A percentile compares a stretch with the other conserved stretches of the same genome.
Conservation (phyloP, 2,329 filamentous ascomycete species). For the Nemania sp. region DNA sequence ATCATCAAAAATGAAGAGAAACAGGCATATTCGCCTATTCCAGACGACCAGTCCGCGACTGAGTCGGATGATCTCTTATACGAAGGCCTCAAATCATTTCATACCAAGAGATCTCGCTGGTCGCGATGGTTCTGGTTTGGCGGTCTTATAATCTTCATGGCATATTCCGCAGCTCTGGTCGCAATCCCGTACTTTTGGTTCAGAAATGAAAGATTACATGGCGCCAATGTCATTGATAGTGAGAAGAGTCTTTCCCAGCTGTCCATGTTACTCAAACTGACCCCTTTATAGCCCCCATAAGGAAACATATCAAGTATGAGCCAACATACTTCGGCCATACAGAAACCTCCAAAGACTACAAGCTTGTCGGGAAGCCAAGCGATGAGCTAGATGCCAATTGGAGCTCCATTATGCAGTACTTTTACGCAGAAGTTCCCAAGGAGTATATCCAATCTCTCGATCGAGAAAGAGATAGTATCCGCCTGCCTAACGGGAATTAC, state of each 20-base stretch:
- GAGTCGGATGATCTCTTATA: slow-evolving; percentile 27
- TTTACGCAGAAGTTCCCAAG: slow-evolving; percentile 30
- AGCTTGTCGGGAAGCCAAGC: slow-evolving; percentile 26
- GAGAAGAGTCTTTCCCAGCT: not conserved
- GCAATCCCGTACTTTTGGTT: slow-evolving; percentile 26
- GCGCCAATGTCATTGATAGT: slow-evolving; percentile 32
- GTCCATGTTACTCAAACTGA: not conserved
- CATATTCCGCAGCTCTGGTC: slow-evolving; percentile 26
- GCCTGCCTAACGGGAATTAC: slow-evolving; percentile 31
- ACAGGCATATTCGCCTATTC: slow-evolving; percentile 23
- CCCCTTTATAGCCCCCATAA: slow-evolving; percentile 18
- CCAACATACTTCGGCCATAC: slow-evolving; percentile 27
- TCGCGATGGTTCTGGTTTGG: slow-evolving; percentile 16
- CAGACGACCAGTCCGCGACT: slow-evolving; percentile 24
- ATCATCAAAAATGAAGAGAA: slow-evolving; percentile 4
- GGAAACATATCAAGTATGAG: slow-evolving; percentile 27
- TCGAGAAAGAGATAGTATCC: slow-evolving; percentile 29
- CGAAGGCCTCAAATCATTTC: slow-evolving; percentile 10
- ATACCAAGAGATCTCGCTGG: slow-evolving; percentile 10
- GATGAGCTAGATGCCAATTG: slow-evolving; percentile 28
- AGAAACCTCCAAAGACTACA: slow-evolving; percentile 27
- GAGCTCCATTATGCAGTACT: slow-evolving; percentile 31
- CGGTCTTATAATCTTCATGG: slow-evolving; percentile 17
- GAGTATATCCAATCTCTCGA: slow-evolving; percentile 30
- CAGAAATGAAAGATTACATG: slow-evolving; percentile 28